Conservation (phyloP, 2,329 filamentous ascomycete species). For the Colletotrichum echinochloae region DNA sequence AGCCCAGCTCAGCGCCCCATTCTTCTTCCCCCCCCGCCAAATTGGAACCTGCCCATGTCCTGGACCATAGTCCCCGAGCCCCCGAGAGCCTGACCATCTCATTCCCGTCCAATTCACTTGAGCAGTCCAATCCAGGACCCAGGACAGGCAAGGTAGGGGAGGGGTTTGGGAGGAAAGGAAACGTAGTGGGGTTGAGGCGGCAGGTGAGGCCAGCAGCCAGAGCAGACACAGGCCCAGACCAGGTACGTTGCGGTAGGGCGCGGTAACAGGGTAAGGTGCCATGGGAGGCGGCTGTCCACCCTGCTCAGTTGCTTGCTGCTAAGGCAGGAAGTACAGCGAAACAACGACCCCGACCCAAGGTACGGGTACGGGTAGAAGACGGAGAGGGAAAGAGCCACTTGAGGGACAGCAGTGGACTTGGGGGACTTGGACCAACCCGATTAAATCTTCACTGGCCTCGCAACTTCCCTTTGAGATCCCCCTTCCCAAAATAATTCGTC, state of each 20-base stretch:
- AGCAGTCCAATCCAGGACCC: conserved; percentile 5
- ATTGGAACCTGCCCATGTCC: conserved; percentile 36
- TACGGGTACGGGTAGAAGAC: conserved; percentile 19
- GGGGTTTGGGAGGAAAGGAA: conserved; percentile 11
- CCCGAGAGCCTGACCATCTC: conserved; percentile 35
- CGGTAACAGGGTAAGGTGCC: conserved; percentile 6
- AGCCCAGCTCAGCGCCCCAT: conserved; percentile 36
- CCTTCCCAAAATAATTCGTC: conserved; percentile 41
- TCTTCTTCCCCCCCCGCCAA: conserved; percentile 37
- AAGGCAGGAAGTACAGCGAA: conserved; percentile 11
- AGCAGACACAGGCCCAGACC: conserved; percentile 15
- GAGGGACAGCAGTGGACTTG: background rate
- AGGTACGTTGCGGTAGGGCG: conserved; percentile 12
- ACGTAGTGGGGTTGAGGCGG: conserved; percentile 35
- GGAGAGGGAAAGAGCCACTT: conserved; percentile 16
- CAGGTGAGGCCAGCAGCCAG: conserved; percentile 34
- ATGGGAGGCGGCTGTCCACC: background rate
- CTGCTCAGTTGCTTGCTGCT: background rate
- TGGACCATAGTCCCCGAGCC: conserved; percentile 32
- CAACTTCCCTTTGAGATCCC: conserved; percentile 38
- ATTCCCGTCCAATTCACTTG: conserved; percentile 10
- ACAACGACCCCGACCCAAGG: conserved; percentile 24
- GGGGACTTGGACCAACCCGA: conserved; percentile 36
- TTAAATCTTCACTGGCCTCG: conserved; percentile 41
- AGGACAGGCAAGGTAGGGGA: conserved; percentile 1